Evolutionary conservation across 2,329 filamentous ascomycete species (phyloP).

Genomic region (Raffaelea albimanens): DNA sequence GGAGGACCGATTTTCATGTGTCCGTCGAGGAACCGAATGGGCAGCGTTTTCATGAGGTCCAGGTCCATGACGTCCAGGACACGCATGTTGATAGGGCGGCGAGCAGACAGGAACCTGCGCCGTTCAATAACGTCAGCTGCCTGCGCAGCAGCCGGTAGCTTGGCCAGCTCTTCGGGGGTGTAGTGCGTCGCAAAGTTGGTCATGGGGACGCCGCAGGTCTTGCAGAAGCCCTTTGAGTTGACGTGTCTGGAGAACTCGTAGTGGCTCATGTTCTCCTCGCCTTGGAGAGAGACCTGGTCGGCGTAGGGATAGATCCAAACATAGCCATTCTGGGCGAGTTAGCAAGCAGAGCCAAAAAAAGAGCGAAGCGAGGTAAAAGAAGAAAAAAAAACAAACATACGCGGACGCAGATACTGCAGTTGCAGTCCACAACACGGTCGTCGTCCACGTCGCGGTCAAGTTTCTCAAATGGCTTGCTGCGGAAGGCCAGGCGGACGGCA

Average conservation of each 20-base stretch:
- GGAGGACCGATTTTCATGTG: conserved; percentile 18
- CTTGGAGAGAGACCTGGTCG: conserved; percentile 29
- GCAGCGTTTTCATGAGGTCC: conserved; percentile 7
- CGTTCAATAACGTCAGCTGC: neutral
- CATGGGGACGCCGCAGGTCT: conserved; percentile 35
- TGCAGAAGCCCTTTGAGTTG: conserved; percentile 36
- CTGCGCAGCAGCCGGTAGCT: conserved; percentile 19
- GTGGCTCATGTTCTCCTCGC: conserved; percentile 29
- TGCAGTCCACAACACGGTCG: conserved; percentile 30
- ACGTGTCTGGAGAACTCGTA: conserved; percentile 27
- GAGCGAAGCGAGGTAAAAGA: neutral
- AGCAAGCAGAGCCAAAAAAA: neutral
- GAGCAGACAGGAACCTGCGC: conserved; percentile 9
- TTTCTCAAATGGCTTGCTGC: conserved; percentile 27
- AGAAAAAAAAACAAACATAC: conserved; percentile 21
- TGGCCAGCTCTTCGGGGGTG: conserved; percentile 25
- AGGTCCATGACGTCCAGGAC: conserved; percentile 28
- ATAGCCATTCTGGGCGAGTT: conserved; percentile 27
- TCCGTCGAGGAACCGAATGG: conserved; percentile 17
- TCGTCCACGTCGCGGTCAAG: conserved; percentile 9
- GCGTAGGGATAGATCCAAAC: conserved; percentile 34
- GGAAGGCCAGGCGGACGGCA: conserved; percentile 32
- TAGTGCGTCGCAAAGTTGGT: conserved; percentile 20
- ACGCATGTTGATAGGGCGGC: conserved; percentile 28
- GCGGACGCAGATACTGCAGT: conserved; percentile 40